Conservation (phyloP, 2,329 filamentous ascomycete genomes). For the Tolypocladium sp. region DNA sequence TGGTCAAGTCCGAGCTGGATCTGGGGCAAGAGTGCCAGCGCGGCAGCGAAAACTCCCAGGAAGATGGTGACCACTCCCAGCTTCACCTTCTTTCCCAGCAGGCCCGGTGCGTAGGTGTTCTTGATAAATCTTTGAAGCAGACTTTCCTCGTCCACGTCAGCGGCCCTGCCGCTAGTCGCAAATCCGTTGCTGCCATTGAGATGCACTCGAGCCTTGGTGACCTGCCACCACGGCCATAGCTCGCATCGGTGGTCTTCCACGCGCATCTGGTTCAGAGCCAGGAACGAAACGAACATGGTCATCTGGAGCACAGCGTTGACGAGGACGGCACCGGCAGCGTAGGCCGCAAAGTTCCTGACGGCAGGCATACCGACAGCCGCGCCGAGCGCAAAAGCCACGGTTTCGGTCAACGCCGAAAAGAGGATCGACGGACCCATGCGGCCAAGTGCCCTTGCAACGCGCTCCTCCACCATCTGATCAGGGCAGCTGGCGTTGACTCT, state of each 20-base stretch:
- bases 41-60: conserved; percentile 77
- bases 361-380: conserved; percentile 96
- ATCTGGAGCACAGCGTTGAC: conserved; percentile 96
- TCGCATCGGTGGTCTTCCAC: conserved; percentile 85
- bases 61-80: conserved; percentile 69
- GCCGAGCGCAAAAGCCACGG: conserved; percentile 83
- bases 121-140: conserved; percentile 79
- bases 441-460: conserved; percentile 80
- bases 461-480: conserved; percentile 76
- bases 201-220: conserved; percentile 64
- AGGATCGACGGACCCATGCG: conserved; percentile 96
- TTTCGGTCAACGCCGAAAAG: conserved; percentile 90
- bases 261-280: conserved; percentile 82
- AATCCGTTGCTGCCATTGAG: conserved; percentile 50
- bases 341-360: conserved; percentile 93
- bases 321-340: conserved; percentile 90
- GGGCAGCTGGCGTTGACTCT: conserved; percentile 87
- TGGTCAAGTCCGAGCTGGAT: conserved; percentile 88
- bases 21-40: conserved; percentile 73
- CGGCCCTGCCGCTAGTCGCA: conserved; percentile 43
- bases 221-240: conserved; percentile 80
- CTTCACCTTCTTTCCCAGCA: conserved; percentile 77
- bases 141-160: conserved; percentile 77
- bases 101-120: conserved; percentile 73
- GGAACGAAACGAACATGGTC: conserved; percentile 90